Evolutionary conservation across 2,329 filamentous ascomycete species (phyloP).

Genomic region (Cercospora nicotianae): DNA sequence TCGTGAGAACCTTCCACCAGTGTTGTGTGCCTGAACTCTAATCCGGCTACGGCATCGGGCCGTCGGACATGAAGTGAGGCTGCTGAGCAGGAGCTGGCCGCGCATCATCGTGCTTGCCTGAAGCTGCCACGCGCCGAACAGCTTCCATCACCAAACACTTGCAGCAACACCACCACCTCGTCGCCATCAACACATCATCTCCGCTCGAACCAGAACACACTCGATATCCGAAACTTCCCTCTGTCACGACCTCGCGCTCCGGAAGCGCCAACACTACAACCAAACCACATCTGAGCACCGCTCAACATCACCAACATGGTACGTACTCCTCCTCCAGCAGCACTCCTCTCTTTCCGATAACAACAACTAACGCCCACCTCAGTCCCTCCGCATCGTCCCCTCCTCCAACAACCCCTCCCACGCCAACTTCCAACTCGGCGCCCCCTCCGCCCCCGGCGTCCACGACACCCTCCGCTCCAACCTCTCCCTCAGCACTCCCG

Average conservation of each 20-base stretch:
- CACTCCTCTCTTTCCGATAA: background rate
- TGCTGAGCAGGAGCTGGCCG: conserved; percentile 3
- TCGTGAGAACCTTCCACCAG: background rate
- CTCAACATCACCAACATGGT: conserved; percentile 18
- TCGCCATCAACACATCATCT: conserved; percentile 10
- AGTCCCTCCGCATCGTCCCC: conserved; percentile 79
- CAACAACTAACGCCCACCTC: conserved; percentile 14
- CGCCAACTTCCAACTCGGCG: conserved; percentile 56
- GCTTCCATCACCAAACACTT: conserved; percentile 14
- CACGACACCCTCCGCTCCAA: conserved; percentile 91
- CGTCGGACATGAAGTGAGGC: conserved; percentile 15
- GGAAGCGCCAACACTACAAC: background rate
- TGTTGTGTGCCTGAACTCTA: background rate
- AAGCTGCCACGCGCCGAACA: conserved; percentile 17
- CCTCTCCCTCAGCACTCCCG: conserved; percentile 57
- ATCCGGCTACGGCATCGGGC: conserved; percentile 4
- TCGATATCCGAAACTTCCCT: background rate
- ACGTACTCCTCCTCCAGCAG: background rate
- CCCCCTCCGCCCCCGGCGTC: conserved; percentile 87
- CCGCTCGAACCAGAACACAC: background rate
- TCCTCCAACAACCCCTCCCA: conserved; percentile 62
- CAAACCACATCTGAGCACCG: conserved; percentile 1
- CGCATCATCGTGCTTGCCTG: conserved; percentile 27
- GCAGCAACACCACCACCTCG: conserved; percentile 8
- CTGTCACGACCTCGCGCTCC: background rate